A percentile compares a stretch with the other conserved stretches of the same genome.
These are phyloP conservation scores for Hyaloperonospora arabidopsidis DNA, from an alignment of 352 stramenopile species.

Conservation along the genomic window DNA sequence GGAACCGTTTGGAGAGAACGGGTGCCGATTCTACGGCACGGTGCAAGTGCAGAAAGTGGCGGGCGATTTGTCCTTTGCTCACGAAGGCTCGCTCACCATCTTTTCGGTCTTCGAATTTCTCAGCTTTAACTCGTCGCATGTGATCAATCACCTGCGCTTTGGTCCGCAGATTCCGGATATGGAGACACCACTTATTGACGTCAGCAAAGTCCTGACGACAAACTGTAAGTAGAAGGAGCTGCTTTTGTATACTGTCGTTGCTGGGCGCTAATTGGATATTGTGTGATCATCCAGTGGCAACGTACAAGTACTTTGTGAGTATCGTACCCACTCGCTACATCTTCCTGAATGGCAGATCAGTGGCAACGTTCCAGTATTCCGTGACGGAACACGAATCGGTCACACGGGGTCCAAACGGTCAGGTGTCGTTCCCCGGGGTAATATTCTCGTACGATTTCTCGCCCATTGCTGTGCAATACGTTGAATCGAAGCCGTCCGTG, in stretches of 20 bases:
- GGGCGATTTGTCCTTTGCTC: constrained; percentile 78
- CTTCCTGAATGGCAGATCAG: constrained; percentile 56
- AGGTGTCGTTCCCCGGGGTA: constrained; percentile 72
- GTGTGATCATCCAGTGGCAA: constrained; percentile 42
- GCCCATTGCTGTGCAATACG: constrained; percentile 83
- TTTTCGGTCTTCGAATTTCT: constrained; percentile 85
- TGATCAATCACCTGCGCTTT: constrained; percentile 72
- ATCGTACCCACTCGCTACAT: constrained; percentile 81
- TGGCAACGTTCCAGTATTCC: constrained; percentile 84
- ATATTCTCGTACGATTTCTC: constrained; percentile 87
- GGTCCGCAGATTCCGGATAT: constrained; percentile 75
- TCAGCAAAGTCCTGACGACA: constrained; percentile 72
- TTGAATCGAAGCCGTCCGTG: constrained; percentile 77
- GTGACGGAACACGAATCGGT: constrained; percentile 76
- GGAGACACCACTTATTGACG: constrained; percentile 78
- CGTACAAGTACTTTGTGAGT: constrained; percentile 87
- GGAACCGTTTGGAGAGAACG: constrained; percentile 51
- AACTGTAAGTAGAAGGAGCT: constrained; percentile 41
- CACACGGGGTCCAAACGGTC: constrained; percentile 33
- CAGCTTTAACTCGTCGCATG: constrained; percentile 85
- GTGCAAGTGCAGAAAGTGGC: constrained; percentile 78
- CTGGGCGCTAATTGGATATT: neutral
- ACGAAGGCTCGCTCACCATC: constrained; percentile 77
- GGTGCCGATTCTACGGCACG: constrained; percentile 63
- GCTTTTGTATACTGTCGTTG: constrained; percentile 2